Conservation (phyloP, 2,329 filamentous ascomycete species). For the Trichoderma atroviride region DNA sequence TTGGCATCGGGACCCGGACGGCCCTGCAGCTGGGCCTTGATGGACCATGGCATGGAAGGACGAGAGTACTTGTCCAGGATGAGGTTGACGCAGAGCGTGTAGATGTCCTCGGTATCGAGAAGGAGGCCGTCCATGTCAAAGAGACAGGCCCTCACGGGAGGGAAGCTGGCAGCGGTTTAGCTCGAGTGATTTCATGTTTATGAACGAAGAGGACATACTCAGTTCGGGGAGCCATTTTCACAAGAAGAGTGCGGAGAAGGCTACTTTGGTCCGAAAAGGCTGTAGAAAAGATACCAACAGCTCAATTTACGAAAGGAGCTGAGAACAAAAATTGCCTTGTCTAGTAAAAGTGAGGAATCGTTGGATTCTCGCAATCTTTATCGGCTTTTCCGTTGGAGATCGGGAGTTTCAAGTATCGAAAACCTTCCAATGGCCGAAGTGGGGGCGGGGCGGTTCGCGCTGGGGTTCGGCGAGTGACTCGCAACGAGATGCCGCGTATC, state of each 20-base stretch:
- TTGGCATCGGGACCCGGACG: constrained; percentile 58
- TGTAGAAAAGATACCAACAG: neutral
- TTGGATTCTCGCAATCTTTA: neutral
- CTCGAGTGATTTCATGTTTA: neutral
- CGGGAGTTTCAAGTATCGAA: neutral
- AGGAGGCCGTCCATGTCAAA: constrained; percentile 99
- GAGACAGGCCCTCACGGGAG: constrained; percentile 83
- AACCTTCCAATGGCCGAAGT: constrained; percentile 3
- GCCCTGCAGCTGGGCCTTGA: constrained; percentile 83
- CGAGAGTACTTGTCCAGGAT: constrained; percentile 76
- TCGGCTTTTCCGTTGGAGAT: neutral
- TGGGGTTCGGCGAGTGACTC: constrained; percentile 3
- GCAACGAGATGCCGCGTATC: neutral
- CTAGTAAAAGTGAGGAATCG: neutral
- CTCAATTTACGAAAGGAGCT: neutral
- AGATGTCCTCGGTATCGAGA: constrained; percentile 88
- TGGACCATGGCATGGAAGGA: constrained; percentile 81
- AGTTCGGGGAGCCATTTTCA: constrained; percentile 47
- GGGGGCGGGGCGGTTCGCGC: constrained; percentile 13
- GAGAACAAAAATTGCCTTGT: neutral
- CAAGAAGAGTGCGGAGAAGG: neutral
- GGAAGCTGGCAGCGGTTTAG: constrained; percentile 56
- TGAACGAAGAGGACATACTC: constrained; percentile 42
- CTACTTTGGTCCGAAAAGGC: neutral
- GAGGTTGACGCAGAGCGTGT: constrained; percentile 80